Evolutionary conservation across 208 protist genomes (phyloP), one percentile per base, ranked within the genome.

Genomic region (Leishmania amazonensis): DNA sequence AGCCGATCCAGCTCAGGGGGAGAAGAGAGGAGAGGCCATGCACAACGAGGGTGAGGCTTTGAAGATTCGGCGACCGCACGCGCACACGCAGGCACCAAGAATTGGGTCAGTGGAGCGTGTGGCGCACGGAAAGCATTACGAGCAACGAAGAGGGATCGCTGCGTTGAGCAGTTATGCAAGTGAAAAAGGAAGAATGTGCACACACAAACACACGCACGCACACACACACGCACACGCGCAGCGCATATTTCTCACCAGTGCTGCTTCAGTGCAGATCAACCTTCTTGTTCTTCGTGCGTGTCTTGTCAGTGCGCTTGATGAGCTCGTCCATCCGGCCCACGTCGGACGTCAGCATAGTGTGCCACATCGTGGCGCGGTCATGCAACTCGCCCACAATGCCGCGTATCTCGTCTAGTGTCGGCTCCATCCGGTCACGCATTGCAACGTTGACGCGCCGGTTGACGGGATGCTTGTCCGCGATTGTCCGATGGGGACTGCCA

Each of bases 381-480:
- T 74, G 75, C 81, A 84, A 49, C 58, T 77, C 74, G 45, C 71
- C 70, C 57, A 80, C 81, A 7, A 79, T 62, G 9, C 78, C 58
- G 58, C 35, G 74, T 72, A 84, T 49, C 62, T 79, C 75, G 64
- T 42, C 74, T 6, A 77, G 42, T 15, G 31, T 54, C 24, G 74
- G 74, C 57, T 79, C 76, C 4, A 84, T 53, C 7, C n/a, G 57
- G 8, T 19, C 21, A 40, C 19, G 73, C 42, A 78, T 47, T 11
- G 51, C 38, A 51, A 57, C 49, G 45, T 76, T 70, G 47, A 67
- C 57, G 5, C 70, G 13, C 1, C 65, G 64, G 35, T 6, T 45
- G 64, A 45, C 64, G 57, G 24, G 57, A 62, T 28, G 57, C 28
- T 62, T 31, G 9, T 62, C 57, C 19, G 28, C 57, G 31, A 7